Evolutionary conservation across 2,329 filamentous ascomycete species (phyloP).

Genomic region (Colletotrichum tanaceti): DNA sequence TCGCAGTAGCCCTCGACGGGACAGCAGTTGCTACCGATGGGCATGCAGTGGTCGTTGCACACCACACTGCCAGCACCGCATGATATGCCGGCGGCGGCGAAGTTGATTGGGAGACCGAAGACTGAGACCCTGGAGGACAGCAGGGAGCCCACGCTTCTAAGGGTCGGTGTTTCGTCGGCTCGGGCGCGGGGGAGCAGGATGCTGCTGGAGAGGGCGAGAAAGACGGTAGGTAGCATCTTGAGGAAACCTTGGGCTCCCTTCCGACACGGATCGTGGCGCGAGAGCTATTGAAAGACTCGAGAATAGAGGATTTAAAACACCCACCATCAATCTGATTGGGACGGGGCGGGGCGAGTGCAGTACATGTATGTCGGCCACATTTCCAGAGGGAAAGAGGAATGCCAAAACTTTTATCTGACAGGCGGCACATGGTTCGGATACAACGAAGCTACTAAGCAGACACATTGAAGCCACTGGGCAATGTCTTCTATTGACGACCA

Average conservation of each 20-base stretch:
- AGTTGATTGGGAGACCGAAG: slow-evolving; percentile 3
- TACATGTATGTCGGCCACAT: background rate
- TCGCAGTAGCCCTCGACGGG: slow-evolving; percentile 1
- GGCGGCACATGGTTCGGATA: background rate
- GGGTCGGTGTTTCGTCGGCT: background rate
- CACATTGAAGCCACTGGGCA: background rate
- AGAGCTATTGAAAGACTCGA: background rate
- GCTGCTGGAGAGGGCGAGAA: background rate
- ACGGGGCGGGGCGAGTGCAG: background rate
- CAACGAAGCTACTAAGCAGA: background rate
- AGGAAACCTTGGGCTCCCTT: background rate
- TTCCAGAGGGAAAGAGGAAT: too few relatives aligned
- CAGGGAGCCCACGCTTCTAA: background rate
- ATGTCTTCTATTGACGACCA: background rate
- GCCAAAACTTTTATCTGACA: background rate
- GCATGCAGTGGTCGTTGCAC: slow-evolving; percentile 4
- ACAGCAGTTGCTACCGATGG: background rate
- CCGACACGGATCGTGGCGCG: too few relatives aligned
- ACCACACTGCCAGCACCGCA: background rate
- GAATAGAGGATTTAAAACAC: background rate
- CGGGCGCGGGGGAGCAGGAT: background rate
- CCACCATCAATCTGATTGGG: background rate
- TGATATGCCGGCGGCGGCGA: background rate
- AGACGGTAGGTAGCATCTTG: background rate
- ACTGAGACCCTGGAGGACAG: too few relatives aligned